Base-by-base conservation (phyloP, 2,329 filamentous ascomycete species). In the Epichloe glyceriae region DNA sequence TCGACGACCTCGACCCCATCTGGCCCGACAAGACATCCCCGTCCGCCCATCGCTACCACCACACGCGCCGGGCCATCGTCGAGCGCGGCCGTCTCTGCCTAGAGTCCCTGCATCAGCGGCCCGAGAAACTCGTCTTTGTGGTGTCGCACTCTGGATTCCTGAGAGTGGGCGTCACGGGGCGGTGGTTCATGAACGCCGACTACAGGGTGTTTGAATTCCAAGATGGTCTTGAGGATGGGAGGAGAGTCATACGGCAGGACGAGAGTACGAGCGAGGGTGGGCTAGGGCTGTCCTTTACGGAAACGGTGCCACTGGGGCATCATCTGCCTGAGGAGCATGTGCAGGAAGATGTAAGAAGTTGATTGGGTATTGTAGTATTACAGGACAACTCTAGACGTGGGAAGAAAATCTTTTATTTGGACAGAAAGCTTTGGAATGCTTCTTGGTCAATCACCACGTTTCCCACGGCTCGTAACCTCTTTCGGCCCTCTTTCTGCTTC, bases 371-470 rank as follows among this genome's bases (percentile, higher is more conserved):
- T 40, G 11, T 30, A 30, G 30, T 30, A 11, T 30, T 39, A 39
- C 38, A 40, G 38, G n/a, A 11, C 12, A 10, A 4, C 8, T 40
- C 17, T 40, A 40, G n/a, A 40, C 30, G 30, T 19, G n/a, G 38
- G 40, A 14, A 41, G 20, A 22, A 39, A 43, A 41, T 50, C 26
- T 37, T 43, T 56, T 57, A 90, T 67, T 93, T 95, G 0, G 89
- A 79, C 65, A 98, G 68, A 65, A 98, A 98, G 58, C 82, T 87
- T 67, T 98, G 93, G 64, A 97, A 98, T 3, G 90, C 89, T 58
- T 88, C 86, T 60, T 96, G 89, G 54, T 97, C 90, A 65, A 98
- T 97, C n/a, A 89, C 78, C 1, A 98, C 90, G 63, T 95, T 95
- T 0, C 93, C 87, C 5, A 90, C 83, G 1, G 85, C 79, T 53